These are phyloP conservation scores for Geosmithia flava DNA, from an alignment of 2,329 filamentous ascomycete genomes.

Conservation along the genomic window DNA sequence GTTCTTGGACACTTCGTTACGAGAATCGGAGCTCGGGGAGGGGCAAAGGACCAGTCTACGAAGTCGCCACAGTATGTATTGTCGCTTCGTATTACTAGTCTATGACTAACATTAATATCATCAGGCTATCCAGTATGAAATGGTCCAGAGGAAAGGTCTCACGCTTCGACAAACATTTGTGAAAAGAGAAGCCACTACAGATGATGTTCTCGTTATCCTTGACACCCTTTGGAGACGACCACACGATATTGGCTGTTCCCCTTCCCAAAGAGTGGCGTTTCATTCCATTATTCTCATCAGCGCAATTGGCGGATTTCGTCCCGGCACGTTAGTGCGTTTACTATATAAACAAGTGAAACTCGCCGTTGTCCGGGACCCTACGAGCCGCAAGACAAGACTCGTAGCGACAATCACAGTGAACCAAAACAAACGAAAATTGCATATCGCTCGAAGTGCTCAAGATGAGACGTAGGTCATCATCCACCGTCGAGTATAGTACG, in stretches of 20 bases:
- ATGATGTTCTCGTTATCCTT: background rate
- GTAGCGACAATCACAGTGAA: background rate
- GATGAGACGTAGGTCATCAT: background rate
- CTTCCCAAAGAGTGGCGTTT: background rate
- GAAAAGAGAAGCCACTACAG: background rate
- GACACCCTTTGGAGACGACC: background rate
- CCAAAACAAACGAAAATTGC: background rate
- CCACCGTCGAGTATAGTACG: background rate
- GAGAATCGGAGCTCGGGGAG: background rate
- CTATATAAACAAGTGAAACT: background rate
- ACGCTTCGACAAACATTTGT: background rate
- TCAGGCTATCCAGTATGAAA: background rate
- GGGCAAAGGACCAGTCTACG: background rate
- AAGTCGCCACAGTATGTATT: background rate
- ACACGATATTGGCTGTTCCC: background rate
- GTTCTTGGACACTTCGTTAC: background rate
- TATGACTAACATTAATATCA: background rate
- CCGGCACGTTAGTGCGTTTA: background rate
- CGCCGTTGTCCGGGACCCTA: background rate
- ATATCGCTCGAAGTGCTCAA: background rate
- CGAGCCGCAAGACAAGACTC: background rate
- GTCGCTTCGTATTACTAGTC: background rate
- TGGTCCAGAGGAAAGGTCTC: background rate
- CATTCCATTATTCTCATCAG: constrained; percentile 19
- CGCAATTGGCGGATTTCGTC: background rate